A percentile compares a stretch with the other conserved stretches of the same genome.
Conservation (phyloP, 2,329 filamentous ascomycete species). For the Fusarium dimerum region DNA sequence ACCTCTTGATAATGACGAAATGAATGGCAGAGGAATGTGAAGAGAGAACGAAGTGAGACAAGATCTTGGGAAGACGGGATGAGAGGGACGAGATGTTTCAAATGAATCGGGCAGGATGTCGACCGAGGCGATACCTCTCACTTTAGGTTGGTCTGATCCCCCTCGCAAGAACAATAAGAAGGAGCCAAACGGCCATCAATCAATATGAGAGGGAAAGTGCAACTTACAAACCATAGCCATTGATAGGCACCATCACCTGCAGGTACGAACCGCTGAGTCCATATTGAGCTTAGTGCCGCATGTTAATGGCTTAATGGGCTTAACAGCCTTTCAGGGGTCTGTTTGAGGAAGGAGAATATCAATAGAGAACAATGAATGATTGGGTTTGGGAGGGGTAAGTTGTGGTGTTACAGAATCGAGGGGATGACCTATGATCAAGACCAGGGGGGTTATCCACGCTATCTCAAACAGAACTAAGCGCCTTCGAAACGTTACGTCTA, state of each 20-base stretch:
- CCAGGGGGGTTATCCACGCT: background rate
- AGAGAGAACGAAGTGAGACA: background rate
- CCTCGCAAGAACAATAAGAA: no score
- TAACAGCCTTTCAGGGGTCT: background rate
- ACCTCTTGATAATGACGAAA: constrained; percentile 9
- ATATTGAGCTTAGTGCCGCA: constrained; percentile 12
- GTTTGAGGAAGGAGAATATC: background rate
- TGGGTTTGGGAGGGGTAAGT: background rate
- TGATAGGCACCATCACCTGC: constrained; percentile 1
- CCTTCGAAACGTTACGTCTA: background rate
- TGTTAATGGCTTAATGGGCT: background rate
- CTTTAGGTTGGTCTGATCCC: no score
- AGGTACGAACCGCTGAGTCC: constrained; percentile 24
- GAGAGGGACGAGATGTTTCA: constrained; percentile 18
- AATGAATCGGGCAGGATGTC: constrained; percentile 18
- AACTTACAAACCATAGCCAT: no score
- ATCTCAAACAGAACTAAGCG: background rate
- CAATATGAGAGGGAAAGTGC: no score
- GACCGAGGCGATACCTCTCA: background rate
- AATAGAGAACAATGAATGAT: background rate
- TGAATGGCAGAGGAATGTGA: constrained; percentile 12
- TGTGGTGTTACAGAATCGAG: no score
- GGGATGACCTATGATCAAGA: background rate
- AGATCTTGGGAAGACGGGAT: constrained; percentile 15
- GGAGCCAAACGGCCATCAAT: no score